A percentile compares a stretch with the other conserved stretches of the same genome.
These are phyloP conservation scores for Pyricularia grisea DNA, from an alignment of 2,329 filamentous ascomycete genomes.

Conservation along the genomic window DNA sequence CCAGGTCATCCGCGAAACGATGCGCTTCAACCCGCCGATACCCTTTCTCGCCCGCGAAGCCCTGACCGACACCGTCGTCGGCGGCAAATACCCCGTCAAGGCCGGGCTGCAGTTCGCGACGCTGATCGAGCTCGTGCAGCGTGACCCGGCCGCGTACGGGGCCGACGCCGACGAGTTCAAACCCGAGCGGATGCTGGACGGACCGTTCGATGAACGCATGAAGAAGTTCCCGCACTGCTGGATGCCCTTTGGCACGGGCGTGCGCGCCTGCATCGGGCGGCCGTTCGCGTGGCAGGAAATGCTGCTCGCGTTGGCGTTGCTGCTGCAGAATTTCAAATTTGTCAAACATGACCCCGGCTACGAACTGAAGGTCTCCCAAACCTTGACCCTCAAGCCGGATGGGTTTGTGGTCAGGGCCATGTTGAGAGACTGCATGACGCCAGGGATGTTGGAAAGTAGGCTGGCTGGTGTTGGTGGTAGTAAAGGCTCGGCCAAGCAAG, in stretches of 20 bases:
- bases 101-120: slow-evolving; percentile 37
- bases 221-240: slow-evolving; percentile 37
- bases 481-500: slow-evolving; percentile 29
- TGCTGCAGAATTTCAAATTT: slow-evolving; percentile 66
- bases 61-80: slow-evolving; percentile 36
- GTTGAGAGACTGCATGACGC: slow-evolving; percentile 34
- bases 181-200: slow-evolving; percentile 65
- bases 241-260: slow-evolving; percentile 57
- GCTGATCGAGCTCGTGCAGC: slow-evolving; percentile 44
- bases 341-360: slow-evolving; percentile 47
- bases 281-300: slow-evolving; percentile 69
- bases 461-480: too few relatives aligned
- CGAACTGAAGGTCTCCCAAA: slow-evolving; percentile 38
- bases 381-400: slow-evolving; percentile 51
- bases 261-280: slow-evolving; percentile 59
- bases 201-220: slow-evolving; percentile 50
- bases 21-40: slow-evolving; percentile 40
- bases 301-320: slow-evolving; percentile 48
- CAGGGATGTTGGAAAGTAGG: slow-evolving; percentile 16
- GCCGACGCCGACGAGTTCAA: slow-evolving; percentile 55
- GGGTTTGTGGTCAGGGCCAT: slow-evolving; percentile 49
- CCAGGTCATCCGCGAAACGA: slow-evolving; percentile 36
- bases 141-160: slow-evolving; percentile 56
- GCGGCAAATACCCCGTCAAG: slow-evolving; percentile 51
- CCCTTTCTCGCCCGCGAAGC: slow-evolving; percentile 25